Percentiles rank a stretch among this genome's conserved stretches.
phyloP scores from a whole-genome alignment of 768 basidiomycete species.

The Rhizopogon roseolus region DNA sequence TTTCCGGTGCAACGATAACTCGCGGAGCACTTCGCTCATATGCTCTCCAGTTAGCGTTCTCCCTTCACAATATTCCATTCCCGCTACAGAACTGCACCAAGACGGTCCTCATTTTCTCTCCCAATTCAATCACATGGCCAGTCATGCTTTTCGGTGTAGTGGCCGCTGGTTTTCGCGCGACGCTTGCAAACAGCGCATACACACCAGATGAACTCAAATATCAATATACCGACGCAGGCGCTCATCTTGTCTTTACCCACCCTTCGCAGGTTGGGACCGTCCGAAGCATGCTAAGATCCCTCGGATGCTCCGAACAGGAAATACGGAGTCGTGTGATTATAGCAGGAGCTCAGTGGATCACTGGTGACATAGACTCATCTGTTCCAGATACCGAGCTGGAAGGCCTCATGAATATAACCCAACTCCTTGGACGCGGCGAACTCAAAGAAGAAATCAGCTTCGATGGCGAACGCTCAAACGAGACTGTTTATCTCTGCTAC shows the following conservation, averaged over 20 bases:
- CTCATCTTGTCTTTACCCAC: conserved; percentile 58
- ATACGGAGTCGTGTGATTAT: conserved; percentile 54
- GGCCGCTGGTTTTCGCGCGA: conserved; percentile 64
- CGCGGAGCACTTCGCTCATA: conserved; percentile 49
- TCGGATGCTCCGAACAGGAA: conserved; percentile 43
- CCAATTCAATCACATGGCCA: conserved; percentile 60
- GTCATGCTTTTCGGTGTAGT: conserved; percentile 40
- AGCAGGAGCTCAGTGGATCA: conserved; percentile 44
- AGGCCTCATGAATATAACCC: conserved; percentile 31
- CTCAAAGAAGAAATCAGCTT: conserved; percentile 52
- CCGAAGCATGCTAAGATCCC: conserved; percentile 47
- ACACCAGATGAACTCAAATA: conserved; percentile 62
- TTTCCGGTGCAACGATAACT: conserved; percentile 50
- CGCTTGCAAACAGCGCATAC: conserved; percentile 72
- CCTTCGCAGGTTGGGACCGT: conserved; percentile 57
- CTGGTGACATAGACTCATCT: conserved; percentile 5
- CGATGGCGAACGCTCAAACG: conserved; percentile 44
- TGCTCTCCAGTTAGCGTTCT: conserved; percentile 53
- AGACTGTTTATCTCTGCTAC: conserved; percentile 66
- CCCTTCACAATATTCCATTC: conserved; percentile 42
- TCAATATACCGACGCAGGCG: conserved; percentile 67
- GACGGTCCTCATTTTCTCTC: conserved; percentile 61
- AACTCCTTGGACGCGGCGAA: conserved; percentile 41
- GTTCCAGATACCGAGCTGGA: conserved; percentile 24
- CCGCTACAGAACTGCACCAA: conserved; percentile 37